phyloP scores from a whole-genome alignment of 495 filamentous ascomycete species.

The Aspergillus nidulans region DNA sequence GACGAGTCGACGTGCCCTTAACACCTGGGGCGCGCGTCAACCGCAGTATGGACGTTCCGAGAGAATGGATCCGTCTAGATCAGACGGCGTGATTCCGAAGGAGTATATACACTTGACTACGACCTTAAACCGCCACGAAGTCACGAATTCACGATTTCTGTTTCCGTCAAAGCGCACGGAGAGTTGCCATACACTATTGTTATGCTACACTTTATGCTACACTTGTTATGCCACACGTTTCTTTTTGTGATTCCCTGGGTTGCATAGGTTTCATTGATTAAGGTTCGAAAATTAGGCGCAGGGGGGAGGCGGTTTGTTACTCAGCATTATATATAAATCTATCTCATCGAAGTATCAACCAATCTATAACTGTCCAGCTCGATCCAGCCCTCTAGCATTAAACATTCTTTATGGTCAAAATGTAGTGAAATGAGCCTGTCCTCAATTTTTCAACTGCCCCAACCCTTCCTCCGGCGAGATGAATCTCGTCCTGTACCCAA shows the following conservation, averaged over 20 bases:
- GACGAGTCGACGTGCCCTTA: slow-evolving; percentile 60
- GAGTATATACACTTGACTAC: slow-evolving; percentile 1
- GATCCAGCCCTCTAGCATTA: no score
- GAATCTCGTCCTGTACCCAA: slow-evolving; percentile 6
- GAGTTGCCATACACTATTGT: slow-evolving; percentile 11
- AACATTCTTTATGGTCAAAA: no score
- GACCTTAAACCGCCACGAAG: slow-evolving; percentile 12
- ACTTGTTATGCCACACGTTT: no score
- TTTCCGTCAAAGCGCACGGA: not conserved
- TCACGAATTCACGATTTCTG: slow-evolving; percentile 29
- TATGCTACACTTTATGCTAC: not conserved
- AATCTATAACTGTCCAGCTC: no score
- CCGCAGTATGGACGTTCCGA: slow-evolving; percentile 62
- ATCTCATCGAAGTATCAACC: no score
- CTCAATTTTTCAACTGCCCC: not conserved
- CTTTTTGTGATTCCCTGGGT: slow-evolving; percentile 4
- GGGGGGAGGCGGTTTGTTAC: not conserved
- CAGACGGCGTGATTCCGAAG: slow-evolving; percentile 21
- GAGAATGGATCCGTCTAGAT: slow-evolving; percentile 51
- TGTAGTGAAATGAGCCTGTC: no score
- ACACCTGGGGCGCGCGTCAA: slow-evolving; percentile 66
- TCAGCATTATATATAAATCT: not conserved
- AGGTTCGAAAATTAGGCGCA: not conserved
- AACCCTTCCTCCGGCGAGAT: not conserved
- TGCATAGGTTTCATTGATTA: not conserved